phyloP scores from a whole-genome alignment of 2,329 filamentous ascomycete species.

The Drechslerella coelobrocha region DNA sequence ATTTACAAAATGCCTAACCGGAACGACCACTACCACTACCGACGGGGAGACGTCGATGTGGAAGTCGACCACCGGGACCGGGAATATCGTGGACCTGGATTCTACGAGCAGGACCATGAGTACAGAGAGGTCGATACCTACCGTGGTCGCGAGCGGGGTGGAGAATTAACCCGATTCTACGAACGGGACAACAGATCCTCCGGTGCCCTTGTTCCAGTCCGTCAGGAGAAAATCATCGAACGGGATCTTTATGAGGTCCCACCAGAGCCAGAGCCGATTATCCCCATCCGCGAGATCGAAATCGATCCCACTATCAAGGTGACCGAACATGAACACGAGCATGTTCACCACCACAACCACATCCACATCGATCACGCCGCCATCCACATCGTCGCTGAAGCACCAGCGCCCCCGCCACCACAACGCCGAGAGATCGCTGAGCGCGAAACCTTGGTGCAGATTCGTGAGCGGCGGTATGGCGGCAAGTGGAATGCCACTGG shows the following conservation, averaged over 20 bases:
- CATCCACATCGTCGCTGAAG: slow-evolving; percentile 48
- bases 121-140: slow-evolving; percentile 42
- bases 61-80: slow-evolving; percentile 46
- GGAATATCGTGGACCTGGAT: slow-evolving; percentile 40
- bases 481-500: slow-evolving; percentile 48
- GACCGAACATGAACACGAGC: slow-evolving; percentile 48
- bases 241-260: slow-evolving; percentile 49
- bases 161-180: slow-evolving; percentile 43
- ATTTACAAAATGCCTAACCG: slow-evolving; percentile 30
- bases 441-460: slow-evolving; percentile 33
- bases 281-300: slow-evolving; percentile 48
- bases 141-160: slow-evolving; percentile 27
- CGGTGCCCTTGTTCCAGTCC: slow-evolving; percentile 40
- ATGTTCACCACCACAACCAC: slow-evolving; percentile 49
- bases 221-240: slow-evolving; percentile 50
- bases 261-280: slow-evolving; percentile 43
- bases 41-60: slow-evolving; percentile 43
- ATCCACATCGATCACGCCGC: slow-evolving; percentile 50
- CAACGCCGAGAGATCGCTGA: slow-evolving; percentile 36
- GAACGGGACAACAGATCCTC: slow-evolving; percentile 41
- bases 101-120: slow-evolving; percentile 44
- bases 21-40: slow-evolving; percentile 31
- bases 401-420: slow-evolving; percentile 32
- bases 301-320: slow-evolving; percentile 47
- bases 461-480: slow-evolving; percentile 48